A percentile compares a stretch with the other conserved stretches of the same genome.
Conservation (phyloP, 495 filamentous ascomycete species). For the Podospora australis region DNA sequence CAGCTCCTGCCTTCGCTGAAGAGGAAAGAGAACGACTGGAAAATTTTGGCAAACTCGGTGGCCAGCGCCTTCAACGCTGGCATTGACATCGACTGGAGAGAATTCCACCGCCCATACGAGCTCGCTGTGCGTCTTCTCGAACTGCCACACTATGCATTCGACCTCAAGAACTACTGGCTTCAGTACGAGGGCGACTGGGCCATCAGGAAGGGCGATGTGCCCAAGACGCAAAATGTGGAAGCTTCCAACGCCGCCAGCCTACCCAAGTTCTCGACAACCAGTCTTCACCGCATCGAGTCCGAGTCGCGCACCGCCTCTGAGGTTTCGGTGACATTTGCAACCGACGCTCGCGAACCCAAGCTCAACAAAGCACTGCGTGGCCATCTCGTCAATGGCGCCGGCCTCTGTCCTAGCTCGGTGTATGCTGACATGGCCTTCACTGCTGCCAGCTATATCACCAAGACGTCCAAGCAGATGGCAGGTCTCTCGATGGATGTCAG, state of each 20-base stretch:
- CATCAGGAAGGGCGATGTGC: slow-evolving; percentile 6
- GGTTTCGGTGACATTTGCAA: slow-evolving; percentile 44
- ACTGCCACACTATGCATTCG: slow-evolving; percentile 65
- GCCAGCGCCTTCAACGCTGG: slow-evolving; percentile 54
- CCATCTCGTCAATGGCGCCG: slow-evolving; percentile 53
- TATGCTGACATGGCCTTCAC: slow-evolving; percentile 65
- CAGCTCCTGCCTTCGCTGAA: slow-evolving; percentile 43
- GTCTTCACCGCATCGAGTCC: slow-evolving; percentile 40
- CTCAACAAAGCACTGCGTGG: slow-evolving; percentile 50
- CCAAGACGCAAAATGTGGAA: slow-evolving; percentile 13
- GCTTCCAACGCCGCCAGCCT: slow-evolving; percentile 41
- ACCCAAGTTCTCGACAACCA: slow-evolving; percentile 38
- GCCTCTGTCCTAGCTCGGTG: slow-evolving; percentile 40
- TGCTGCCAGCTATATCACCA: slow-evolving; percentile 49
- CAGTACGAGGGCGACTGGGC: slow-evolving; percentile 55
- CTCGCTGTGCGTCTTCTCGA: slow-evolving; percentile 50
- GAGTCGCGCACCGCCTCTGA: slow-evolving; percentile 32
- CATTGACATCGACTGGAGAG: slow-evolving; percentile 61
- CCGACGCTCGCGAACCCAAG: slow-evolving; percentile 47
- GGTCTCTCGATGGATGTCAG: slow-evolving; percentile 39
- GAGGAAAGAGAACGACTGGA: slow-evolving; percentile 49
- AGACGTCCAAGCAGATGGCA: slow-evolving; percentile 34
- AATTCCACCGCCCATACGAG: slow-evolving; percentile 63
- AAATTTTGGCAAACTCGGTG: slow-evolving; percentile 50
- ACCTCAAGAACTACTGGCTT: slow-evolving; percentile 80